Evolutionary conservation across 2,329 filamentous ascomycete species (phyloP), one percentile per base, ranked within the genome.

Genomic region (Xylaria sp.): DNA sequence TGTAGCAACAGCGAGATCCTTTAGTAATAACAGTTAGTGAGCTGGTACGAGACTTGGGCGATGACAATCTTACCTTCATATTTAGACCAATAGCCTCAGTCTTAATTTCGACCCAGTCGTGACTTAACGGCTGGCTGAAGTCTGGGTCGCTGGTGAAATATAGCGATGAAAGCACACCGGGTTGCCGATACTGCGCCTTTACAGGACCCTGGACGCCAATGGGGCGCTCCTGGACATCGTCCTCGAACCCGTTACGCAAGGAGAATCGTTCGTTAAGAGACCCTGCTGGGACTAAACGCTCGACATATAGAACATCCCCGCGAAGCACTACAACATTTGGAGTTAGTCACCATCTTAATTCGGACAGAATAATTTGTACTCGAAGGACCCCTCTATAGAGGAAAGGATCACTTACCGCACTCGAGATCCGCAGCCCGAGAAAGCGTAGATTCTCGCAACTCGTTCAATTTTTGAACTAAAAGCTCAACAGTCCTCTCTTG

Each of bases 161-260:
- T 11, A 64, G 52, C 8, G 58, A 55, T n/a, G 62, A 59, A 1
- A 64, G 55, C 13, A 64, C 3, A 17, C 62, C 62, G 5, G 62
- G 62, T 15, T 56, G 43, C 17, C 40, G 38, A 44, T 59, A 64
- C 3, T 25, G 13, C 17, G 58, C 58, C 41, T n/a, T 51, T 3
- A 64, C 35, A 17, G 62, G 54, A 1, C 29, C 44, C 25, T 60
- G 47, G 40, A 21, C n/a, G 40, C 17, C 29, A 52, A 46, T 41
- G 40, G 19, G 41, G 21, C 23, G 37, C 41, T 64, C 54, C 29
- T 58, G 35, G 13, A 61, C 25, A n/a, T 46, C 54, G 25, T 35
- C 15, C 35, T 55, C 25, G 8, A 48, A 9, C 8, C 46, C 51
- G 37, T 64, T 40, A 17, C 54, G 54, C 51, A 64, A 38, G 38